These are phyloP conservation scores for Apiosordaria backusii DNA, from an alignment of 495 filamentous ascomycete species.

Conservation along the genomic window DNA sequence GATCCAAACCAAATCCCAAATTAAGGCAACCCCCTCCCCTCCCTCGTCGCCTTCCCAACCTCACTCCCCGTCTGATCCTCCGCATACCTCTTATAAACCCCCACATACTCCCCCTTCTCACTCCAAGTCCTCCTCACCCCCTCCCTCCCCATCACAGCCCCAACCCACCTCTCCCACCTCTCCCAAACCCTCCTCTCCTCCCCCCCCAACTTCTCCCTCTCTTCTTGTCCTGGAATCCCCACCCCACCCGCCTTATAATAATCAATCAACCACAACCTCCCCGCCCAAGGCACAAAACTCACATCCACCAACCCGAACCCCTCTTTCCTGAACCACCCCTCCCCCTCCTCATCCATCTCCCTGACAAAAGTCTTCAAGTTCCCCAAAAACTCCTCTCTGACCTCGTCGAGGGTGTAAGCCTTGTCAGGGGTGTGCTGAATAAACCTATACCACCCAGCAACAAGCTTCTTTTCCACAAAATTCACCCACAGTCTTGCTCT, in stretches of 20 bases:
- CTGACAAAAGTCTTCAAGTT: conserved; percentile 53
- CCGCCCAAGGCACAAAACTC: conserved; percentile 62
- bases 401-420: conserved; percentile 40
- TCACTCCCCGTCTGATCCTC: conserved; percentile 69
- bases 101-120: conserved; percentile 57
- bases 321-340: conserved; percentile 62
- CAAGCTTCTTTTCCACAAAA: conserved; percentile 59
- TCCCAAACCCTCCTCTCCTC: conserved; percentile 52
- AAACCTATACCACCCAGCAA: conserved; percentile 62
- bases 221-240: conserved; percentile 46
- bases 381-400: conserved; percentile 46
- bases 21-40: conserved; percentile 59
- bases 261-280: conserved; percentile 67
- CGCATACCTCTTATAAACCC: conserved; percentile 66
- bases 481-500: conserved; percentile 65
- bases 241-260: conserved; percentile 61
- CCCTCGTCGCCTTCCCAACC: conserved; percentile 62
- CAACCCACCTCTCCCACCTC: conserved; percentile 59
- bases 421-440: conserved; percentile 59
- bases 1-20: no score
- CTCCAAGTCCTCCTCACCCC: conserved; percentile 62
- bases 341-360: conserved; percentile 51
- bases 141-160: conserved; percentile 50
- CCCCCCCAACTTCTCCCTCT: conserved; percentile 1
- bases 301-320: conserved; percentile 59